Evolutionary conservation across 495 filamentous ascomycete species (phyloP), one percentile per base, ranked within the genome.

Genomic region (Xylaria grammica): DNA sequence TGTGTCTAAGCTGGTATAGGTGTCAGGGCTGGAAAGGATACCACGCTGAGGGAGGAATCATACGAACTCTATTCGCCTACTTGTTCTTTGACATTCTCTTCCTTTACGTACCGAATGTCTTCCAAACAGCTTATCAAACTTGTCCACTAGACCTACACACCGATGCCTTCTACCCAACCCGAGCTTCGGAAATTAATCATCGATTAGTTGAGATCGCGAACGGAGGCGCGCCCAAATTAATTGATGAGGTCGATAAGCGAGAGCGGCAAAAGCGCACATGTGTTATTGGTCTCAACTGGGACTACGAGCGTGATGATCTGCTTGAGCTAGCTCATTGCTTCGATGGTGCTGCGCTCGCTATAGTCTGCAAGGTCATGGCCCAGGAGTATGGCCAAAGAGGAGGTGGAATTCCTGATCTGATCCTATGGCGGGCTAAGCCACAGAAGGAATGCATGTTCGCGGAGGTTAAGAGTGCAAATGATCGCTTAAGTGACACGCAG

Each of bases 61-160:
- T 97, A 26, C 86, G 93, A 44, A 99, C 95, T 0, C 79, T 99
- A 57, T 97, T 97, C 75, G 91, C 87, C 26, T 93, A 93, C 68
- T 85, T 99, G 22, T 97, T 99, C 79, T 94, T 88, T 80, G 94
- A 98, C 77, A 85, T 97, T 34, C 82, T 99, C 6, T 98, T 97
- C 78, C 84, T 93, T 36, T 97, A 96, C 77, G 84, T 97, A 29
- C 94, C 95, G 24, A 97, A 97, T 67, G 94, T 98, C 66, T 99
- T 98, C 78, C 93, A 98, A 72, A 99, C 94, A 4, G 82, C 90
- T 5, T 99, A 89, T 74, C 95, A 99, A 72, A 97, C 92, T 0
- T 96, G 92, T 69, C 95, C 95, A 0, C 81, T 99, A 15, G 95
- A 99, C 72, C 82, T 99, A 8, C 89, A 94, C 73, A 97, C 94